Evolutionary conservation across 1,284 basidiomycete species (phyloP).

Genomic region (Trichosporon sp.): DNA sequence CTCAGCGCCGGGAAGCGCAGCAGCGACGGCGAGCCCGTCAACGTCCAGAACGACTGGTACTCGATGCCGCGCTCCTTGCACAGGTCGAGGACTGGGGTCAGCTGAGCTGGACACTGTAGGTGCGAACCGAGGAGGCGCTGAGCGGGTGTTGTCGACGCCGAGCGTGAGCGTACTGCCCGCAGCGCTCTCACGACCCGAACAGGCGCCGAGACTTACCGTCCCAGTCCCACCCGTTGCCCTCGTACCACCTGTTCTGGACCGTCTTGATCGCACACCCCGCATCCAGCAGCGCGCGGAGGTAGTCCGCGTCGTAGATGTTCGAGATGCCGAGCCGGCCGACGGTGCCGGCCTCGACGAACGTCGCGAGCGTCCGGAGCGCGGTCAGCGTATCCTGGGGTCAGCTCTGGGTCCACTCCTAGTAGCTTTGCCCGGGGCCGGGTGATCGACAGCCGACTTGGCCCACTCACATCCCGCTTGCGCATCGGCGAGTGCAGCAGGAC

Average conservation of each 20-base stretch:
- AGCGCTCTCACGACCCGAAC: too few species aligned
- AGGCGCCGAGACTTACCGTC: constrained; percentile 42
- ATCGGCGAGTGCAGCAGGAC: constrained; percentile 73
- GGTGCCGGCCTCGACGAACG: constrained; percentile 60
- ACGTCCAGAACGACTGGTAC: constrained; percentile 84
- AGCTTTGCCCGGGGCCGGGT: too few species aligned
- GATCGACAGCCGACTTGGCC: too few species aligned
- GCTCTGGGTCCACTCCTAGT: background rate
- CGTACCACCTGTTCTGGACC: constrained; percentile 77
- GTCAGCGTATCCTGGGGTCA: constrained; percentile 55
- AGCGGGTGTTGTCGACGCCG: constrained; percentile 54
- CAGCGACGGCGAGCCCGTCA: constrained; percentile 66
- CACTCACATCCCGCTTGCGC: constrained; percentile 51
- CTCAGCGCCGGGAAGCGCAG: constrained; percentile 55
- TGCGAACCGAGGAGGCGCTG: too few species aligned
- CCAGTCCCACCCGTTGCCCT: constrained; percentile 70
- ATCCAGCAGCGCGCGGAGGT: constrained; percentile 56
- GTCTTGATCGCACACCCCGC: constrained; percentile 58
- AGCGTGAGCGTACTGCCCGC: too few species aligned
- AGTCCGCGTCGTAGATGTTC: constrained; percentile 64
- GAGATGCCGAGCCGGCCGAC: constrained; percentile 66
- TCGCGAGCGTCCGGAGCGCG: constrained; percentile 62
- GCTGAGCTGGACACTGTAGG: constrained; percentile 4
- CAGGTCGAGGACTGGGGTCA: constrained; percentile 32
- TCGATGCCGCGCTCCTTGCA: constrained; percentile 56